phyloP scores from a whole-genome alignment of 2,329 filamentous ascomycete genomes.

The Blumeriella jaapii region DNA sequence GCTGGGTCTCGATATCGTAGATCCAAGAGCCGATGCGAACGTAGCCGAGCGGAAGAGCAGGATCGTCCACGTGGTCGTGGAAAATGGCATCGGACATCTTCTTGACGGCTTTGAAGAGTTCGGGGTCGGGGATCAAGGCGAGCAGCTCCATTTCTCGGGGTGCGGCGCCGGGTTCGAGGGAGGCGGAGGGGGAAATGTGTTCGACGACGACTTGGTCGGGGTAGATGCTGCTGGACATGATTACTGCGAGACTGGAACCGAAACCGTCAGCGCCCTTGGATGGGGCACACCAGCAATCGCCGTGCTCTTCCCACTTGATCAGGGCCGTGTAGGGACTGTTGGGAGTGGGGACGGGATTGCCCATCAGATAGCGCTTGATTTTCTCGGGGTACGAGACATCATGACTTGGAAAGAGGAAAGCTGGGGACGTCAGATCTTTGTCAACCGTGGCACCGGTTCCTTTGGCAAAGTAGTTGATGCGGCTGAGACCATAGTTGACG shows the following conservation, averaged over 20 bases:
- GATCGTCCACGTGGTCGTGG: slow-evolving; percentile 27
- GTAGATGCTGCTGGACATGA: slow-evolving; percentile 45
- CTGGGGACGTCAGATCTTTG: slow-evolving; percentile 45
- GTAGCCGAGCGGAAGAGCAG: slow-evolving; percentile 30
- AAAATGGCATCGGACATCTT: slow-evolving; percentile 27
- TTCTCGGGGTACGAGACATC: slow-evolving; percentile 20
- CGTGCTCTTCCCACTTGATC: slow-evolving; percentile 60
- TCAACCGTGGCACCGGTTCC: slow-evolving; percentile 58
- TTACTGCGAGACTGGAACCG: slow-evolving; percentile 54
- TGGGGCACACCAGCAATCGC: slow-evolving; percentile 78
- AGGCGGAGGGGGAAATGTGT: slow-evolving; percentile 52
- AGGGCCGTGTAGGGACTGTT: slow-evolving; percentile 46
- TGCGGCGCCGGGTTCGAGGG: slow-evolving; percentile 47
- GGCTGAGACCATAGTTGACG: slow-evolving; percentile 18
- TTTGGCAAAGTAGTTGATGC: slow-evolving; percentile 63
- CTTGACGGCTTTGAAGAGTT: slow-evolving; percentile 27
- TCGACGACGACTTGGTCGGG: slow-evolving; percentile 63
- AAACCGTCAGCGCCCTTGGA: slow-evolving; percentile 31
- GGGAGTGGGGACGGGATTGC: slow-evolving; percentile 16
- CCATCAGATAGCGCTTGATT: slow-evolving; percentile 18
- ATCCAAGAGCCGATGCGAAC: slow-evolving; percentile 46
- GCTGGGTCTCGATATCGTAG: slow-evolving; percentile 35
- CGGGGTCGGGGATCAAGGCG: slow-evolving; percentile 41
- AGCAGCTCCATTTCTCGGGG: slow-evolving; percentile 62
- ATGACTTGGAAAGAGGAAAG: slow-evolving; percentile 31